Base-by-base conservation (phyloP, 2,329 filamentous ascomycete genomes). In the Sporothrix phasma region DNA sequence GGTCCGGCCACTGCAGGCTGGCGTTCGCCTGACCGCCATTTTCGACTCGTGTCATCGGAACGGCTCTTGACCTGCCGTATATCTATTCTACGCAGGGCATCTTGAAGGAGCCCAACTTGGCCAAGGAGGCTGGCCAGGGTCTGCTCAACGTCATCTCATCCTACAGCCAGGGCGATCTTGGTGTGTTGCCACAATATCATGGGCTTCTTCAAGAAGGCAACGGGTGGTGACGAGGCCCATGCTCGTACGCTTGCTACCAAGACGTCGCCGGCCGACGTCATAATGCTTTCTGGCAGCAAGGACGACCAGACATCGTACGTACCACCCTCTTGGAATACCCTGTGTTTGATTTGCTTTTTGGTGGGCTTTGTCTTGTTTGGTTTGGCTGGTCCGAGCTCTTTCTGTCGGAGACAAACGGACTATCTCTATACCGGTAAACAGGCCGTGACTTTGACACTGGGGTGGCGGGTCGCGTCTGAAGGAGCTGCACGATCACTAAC, bases 201-300 rank as follows among this genome's bases (percentile, higher is more conserved):
- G 74, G 85, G 86, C 53, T 84, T 97, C 72, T 86, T 95, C 76
- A 97, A 97, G 80, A 89, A 92, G 73, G 92, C 91, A 19, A 88
- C 90, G 24, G 84, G 79, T 66, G 92, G 92, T 69, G 77, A 77
- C 60, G 87, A 94, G 69, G 85, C 88, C 41, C 87, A 88, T 19
- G 83, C 95, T 76, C 87, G 86, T 74, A 90, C 92, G 67, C 81
- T 90, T 73, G 84, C 88, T 69, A 97, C 93, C 47, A 95, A 95
- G 79, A 97, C 94, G 17, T 94, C 89, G 63, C 88, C 92, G 1
- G 94, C 94, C 46, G 94, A 99, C 76, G 94, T 99, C 37, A 85
- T 99, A 73, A 96, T 97, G 90, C 96, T 92, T 89, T 96, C 90
- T 66, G 94, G 94, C 64, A 95, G 90, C 78, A 97, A 96, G 77